Conservation (phyloP, 192 early-diverging fungal genomes). For the Coemansia reversa region DNA sequence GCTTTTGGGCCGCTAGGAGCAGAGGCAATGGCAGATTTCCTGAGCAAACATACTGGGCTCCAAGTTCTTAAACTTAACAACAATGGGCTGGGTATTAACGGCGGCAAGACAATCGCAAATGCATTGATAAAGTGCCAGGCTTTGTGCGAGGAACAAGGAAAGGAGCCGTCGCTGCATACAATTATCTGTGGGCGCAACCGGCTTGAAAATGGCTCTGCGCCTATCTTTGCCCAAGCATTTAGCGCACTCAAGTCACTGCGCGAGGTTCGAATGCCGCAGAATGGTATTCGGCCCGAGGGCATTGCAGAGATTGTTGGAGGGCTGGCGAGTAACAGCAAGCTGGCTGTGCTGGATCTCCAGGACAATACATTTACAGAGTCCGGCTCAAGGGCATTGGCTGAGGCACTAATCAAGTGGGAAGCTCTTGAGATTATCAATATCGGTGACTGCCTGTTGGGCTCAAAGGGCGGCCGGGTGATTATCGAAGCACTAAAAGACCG, state of each 20-base stretch:
- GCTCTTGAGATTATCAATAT: slow-evolving; percentile 77
- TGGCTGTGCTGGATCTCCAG: slow-evolving; percentile 85
- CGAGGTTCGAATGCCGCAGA: slow-evolving; percentile 92
- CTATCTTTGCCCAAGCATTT: slow-evolving; percentile 78
- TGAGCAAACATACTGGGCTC: slow-evolving; percentile 77
- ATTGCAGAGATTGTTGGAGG: slow-evolving; percentile 71
- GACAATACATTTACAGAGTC: slow-evolving; percentile 93
- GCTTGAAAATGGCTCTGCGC: slow-evolving; percentile 80
- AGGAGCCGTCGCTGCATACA: slow-evolving; percentile 67
- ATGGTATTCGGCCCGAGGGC: slow-evolving; percentile 95
- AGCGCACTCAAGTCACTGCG: slow-evolving; percentile 69
- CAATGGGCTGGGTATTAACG: slow-evolving; percentile 92
- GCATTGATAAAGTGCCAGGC: slow-evolving; percentile 78
- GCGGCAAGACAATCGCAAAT: slow-evolving; percentile 81
- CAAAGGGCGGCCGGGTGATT: slow-evolving; percentile 67
- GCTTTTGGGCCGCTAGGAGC: slow-evolving; percentile 98
- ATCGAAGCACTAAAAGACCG: slow-evolving; percentile 64
- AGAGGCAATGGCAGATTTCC: slow-evolving; percentile 78
- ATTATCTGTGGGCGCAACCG: slow-evolving; percentile 93
- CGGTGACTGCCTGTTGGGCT: slow-evolving; percentile 85
- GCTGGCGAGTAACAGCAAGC: slow-evolving; percentile 62
- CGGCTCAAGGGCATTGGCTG: slow-evolving; percentile 78
- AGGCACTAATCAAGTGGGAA: slow-evolving; percentile 76
- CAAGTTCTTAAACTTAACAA: slow-evolving; percentile 92
- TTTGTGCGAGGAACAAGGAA: slow-evolving; percentile 64